Percentiles rank a stretch among this genome's conserved stretches.
phyloP scores from a whole-genome alignment of 352 stramenopile genomes.

The Pythium phragmitis region DNA sequence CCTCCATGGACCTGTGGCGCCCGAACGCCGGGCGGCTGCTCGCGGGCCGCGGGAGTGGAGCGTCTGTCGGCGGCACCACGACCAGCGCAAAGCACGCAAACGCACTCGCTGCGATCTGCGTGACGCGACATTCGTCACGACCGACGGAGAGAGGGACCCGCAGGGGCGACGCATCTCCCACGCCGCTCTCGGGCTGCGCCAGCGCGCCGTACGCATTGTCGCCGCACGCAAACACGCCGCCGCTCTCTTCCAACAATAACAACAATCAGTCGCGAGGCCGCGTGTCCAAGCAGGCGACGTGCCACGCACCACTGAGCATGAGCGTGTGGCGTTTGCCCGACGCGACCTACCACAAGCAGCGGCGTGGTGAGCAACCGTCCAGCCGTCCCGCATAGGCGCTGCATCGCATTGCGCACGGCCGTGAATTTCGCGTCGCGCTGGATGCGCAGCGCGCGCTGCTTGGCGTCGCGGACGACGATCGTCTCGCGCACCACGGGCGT shows the following conservation, averaged over 20 bases:
- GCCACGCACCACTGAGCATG: constrained; percentile 51
- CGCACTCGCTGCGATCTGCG: constrained; percentile 56
- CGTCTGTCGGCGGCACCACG: constrained; percentile 22
- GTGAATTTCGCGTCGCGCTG: constrained; percentile 71
- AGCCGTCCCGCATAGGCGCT: not conserved
- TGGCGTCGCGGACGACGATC: constrained; percentile 43
- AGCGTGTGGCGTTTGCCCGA: constrained; percentile 79
- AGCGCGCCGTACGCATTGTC: constrained; percentile 68
- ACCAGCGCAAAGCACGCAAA: constrained; percentile 73
- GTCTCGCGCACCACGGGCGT: constrained; percentile 52
- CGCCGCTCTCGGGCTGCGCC: constrained; percentile 16
- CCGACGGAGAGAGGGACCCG: constrained; percentile 29
- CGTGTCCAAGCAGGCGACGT: constrained; percentile 3
- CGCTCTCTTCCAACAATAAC: constrained; percentile 45
- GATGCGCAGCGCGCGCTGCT: constrained; percentile 39
- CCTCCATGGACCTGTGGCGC: constrained; percentile 26
- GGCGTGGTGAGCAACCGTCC: not conserved
- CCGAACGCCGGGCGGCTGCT: constrained; percentile 15
- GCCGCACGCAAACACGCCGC: constrained; percentile 60
- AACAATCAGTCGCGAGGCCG: not conserved
- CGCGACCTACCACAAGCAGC: constrained; percentile 36
- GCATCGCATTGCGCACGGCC: constrained; percentile 4
- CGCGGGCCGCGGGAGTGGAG: constrained; percentile 8
- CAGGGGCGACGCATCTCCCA: constrained; percentile 28
- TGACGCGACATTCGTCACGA: constrained; percentile 30